Evolutionary conservation across 2,329 filamentous ascomycete genomes (phyloP).

Genomic region (Penicillium sp.): DNA sequence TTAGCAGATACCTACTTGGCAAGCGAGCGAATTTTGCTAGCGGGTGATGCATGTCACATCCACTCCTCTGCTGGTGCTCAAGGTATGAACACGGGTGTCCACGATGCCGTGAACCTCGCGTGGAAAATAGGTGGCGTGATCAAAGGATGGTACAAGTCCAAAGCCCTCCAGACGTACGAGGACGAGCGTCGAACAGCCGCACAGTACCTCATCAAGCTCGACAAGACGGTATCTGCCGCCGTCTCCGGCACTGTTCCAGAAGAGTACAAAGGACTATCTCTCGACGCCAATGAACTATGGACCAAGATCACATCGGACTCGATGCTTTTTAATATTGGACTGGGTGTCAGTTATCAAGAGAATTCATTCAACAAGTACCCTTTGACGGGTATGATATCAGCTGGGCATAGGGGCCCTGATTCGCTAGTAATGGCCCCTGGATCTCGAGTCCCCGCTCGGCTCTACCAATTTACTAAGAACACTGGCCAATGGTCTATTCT

Average conservation of each 20-base stretch:
- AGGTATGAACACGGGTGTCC: not conserved
- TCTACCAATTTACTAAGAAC: not conserved
- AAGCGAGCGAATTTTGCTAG: not conserved
- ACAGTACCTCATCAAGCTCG: not conserved
- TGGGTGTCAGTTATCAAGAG: not conserved
- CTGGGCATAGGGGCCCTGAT: not conserved
- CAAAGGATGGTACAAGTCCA: not conserved
- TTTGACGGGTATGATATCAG: not conserved
- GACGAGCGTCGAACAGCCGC: not conserved
- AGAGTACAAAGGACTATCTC: not conserved
- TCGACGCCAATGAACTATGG: not conserved
- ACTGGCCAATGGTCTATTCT: not conserved
- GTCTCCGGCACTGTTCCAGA: not conserved
- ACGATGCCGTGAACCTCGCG: not conserved
- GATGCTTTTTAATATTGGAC: not conserved
- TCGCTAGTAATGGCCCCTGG: not conserved
- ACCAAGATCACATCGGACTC: not conserved
- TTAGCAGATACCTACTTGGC: not conserved
- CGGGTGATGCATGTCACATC: not conserved
- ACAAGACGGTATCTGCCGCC: not conserved
- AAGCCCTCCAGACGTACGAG: not conserved
- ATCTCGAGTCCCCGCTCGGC: not conserved
- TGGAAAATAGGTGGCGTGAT: not conserved
- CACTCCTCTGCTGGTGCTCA: not conserved
- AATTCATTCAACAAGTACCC: not conserved